These are phyloP conservation scores for Dendrocalamus latiflorus DNA, from an alignment of 202 grass and related monocot species.

Conservation along the genomic window DNA sequence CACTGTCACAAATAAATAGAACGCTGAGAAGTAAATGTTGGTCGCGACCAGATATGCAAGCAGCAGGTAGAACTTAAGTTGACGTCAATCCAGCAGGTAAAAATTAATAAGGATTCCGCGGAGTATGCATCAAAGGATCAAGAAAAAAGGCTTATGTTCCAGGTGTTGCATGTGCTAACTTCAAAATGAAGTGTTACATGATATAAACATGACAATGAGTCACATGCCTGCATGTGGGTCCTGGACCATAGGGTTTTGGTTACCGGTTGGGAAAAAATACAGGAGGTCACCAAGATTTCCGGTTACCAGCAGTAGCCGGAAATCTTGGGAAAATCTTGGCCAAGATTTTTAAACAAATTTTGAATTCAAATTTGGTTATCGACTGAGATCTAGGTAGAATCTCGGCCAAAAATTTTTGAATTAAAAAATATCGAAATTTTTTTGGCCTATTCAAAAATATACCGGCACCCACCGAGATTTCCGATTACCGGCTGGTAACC, in stretches of 20 bases:
- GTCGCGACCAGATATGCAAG: neutral
- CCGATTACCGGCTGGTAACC: no score
- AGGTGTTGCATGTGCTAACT: neutral
- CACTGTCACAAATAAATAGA: conserved; percentile 51
- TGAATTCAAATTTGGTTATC: no score
- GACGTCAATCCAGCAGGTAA: neutral
- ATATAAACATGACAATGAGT: neutral
- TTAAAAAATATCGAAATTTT: no score
- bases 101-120: neutral
- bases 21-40: neutral
- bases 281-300: no score
- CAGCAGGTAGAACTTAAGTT: neutral
- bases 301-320: no score
- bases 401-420: no score
- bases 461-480: no score
- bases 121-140: neutral
- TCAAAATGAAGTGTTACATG: neutral
- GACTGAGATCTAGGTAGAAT: no score
- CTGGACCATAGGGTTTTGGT: neutral
- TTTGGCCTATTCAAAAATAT: no score
- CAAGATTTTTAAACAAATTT: no score
- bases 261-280: no score
- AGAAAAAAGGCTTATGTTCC: neutral
- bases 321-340: no score
- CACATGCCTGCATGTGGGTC: neutral